A percentile compares a stretch with the other conserved stretches of the same genome.
Conservation (phyloP, 2,329 filamentous ascomycete genomes). For the Bipolaris zeicola region DNA sequence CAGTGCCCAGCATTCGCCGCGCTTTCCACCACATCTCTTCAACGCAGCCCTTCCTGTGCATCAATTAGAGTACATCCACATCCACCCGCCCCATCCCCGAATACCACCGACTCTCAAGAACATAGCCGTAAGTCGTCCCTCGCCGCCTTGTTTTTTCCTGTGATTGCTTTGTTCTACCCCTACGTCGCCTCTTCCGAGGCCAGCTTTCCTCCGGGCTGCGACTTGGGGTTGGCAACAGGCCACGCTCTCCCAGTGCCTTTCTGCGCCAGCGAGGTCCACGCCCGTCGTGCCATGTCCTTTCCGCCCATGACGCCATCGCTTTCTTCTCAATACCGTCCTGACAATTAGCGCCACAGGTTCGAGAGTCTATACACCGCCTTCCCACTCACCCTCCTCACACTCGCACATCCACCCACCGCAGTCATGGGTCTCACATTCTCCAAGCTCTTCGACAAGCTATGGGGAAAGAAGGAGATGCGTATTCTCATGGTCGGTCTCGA, state of each 20-base stretch:
- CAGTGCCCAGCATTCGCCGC: conserved; percentile 35
- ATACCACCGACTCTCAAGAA: conserved; percentile 44
- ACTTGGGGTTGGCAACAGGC: conserved; percentile 36
- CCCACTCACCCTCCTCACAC: conserved; percentile 28
- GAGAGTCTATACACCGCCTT: conserved; percentile 44
- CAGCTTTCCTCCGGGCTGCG: conserved; percentile 26
- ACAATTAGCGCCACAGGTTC: conserved; percentile 38
- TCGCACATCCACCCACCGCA: conserved; percentile 54
- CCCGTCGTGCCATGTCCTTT: conserved; percentile 12
- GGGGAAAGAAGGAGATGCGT: conserved; percentile 98
- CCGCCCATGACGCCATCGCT: conserved; percentile 16
- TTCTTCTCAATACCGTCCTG: conserved; percentile 23
- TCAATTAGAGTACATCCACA: conserved; percentile 48
- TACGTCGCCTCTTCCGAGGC: conserved; percentile 14
- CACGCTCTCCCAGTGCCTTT: conserved; percentile 32
- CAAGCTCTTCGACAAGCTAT: conserved; percentile 98
- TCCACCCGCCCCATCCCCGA: conserved; percentile 44
- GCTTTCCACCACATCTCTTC: conserved; percentile 43
- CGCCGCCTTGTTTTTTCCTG: conserved; percentile 18
- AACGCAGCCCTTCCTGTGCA: conserved; percentile 48
- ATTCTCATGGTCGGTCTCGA: conserved; percentile 97
- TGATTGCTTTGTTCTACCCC: conserved; percentile 21
- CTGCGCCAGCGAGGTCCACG: conserved; percentile 19
- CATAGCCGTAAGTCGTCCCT: conserved; percentile 43
- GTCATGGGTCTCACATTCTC: conserved; percentile 92